These are phyloP conservation scores for Ustilago shanxiensis DNA, from an alignment of 1,284 basidiomycete species.

Conservation along the genomic window DNA sequence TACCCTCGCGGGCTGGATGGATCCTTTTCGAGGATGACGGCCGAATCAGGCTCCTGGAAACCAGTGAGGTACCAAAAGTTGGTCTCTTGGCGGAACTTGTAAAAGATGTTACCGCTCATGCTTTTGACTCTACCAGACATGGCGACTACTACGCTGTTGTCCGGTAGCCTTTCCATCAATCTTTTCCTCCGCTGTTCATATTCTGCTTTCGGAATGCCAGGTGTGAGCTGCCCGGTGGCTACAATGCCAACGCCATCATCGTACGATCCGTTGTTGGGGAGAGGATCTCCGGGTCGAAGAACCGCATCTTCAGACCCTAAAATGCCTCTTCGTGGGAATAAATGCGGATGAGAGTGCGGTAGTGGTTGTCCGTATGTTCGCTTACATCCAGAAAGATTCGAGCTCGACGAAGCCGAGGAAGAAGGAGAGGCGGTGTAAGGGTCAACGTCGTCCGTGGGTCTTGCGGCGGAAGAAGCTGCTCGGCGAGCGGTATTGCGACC, in stretches of 20 bases:
- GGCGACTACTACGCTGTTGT: slow-evolving; percentile 82
- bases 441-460: slow-evolving; percentile 40
- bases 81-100: slow-evolving; percentile 82
- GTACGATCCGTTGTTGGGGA: slow-evolving; percentile 17
- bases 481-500: slow-evolving; percentile 9
- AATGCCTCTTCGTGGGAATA: slow-evolving; percentile 73
- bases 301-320: slow-evolving; percentile 49
- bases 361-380: slow-evolving; percentile 79
- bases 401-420: slow-evolving; percentile 19
- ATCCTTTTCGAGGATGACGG: slow-evolving; percentile 75
- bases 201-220: slow-evolving; percentile 84
- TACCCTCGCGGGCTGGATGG: slow-evolving; percentile 78
- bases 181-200: slow-evolving; percentile 82
- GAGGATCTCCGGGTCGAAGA: slow-evolving; percentile 21
- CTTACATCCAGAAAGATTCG: slow-evolving; percentile 9
- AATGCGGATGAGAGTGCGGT: slow-evolving; percentile 81
- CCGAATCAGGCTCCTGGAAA: slow-evolving; percentile 92
- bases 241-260: slow-evolving; percentile 44
- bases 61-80: slow-evolving; percentile 73
- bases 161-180: slow-evolving; percentile 83
- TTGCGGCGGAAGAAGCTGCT: slow-evolving; percentile 47
- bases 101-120: slow-evolving; percentile 74
- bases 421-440: slow-evolving; percentile 17
- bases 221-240: slow-evolving; percentile 78
- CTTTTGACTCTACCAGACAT: slow-evolving; percentile 85